These are phyloP conservation scores for Monosporozyma servazzii DNA, from an alignment of 805 yeast genomes.

Conservation along the genomic window DNA sequence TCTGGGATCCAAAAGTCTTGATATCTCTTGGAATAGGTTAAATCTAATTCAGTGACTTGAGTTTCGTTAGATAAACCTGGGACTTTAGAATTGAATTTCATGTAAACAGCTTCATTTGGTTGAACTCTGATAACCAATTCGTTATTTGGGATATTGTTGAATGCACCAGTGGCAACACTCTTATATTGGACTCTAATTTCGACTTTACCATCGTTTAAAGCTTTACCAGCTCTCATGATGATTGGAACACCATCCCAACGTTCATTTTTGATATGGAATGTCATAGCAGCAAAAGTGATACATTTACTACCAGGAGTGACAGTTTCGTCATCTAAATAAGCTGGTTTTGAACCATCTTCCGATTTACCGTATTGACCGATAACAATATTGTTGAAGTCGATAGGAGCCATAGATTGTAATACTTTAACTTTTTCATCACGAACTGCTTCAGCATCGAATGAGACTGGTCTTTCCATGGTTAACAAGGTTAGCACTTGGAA, in stretches of 20 bases:
- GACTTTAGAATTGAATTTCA: conserved; percentile 86
- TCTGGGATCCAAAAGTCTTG: conserved; percentile 91
- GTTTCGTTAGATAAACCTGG: conserved; percentile 85
- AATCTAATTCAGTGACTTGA: conserved; percentile 80
- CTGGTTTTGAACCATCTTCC: conserved; percentile 82
- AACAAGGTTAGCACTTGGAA: conserved; percentile 84
- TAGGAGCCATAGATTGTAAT: conserved; percentile 65
- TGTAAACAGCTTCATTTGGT: conserved; percentile 88
- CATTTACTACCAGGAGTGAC: conserved; percentile 76
- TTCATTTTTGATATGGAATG: conserved; percentile 73
- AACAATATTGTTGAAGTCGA: conserved; percentile 56
- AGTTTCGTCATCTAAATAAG: conserved; percentile 85
- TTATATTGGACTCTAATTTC: conserved; percentile 91
- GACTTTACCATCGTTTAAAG: conserved; percentile 86
- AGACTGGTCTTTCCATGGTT: conserved; percentile 91
- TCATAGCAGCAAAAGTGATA: conserved; percentile 85
- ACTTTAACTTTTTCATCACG: conserved; percentile 96
- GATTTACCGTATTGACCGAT: conserved; percentile 84
- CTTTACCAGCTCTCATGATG: conserved; percentile 93
- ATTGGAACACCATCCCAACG: conserved; percentile 99
- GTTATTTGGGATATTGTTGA: conserved; percentile 73
- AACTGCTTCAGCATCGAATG: conserved; percentile 85
- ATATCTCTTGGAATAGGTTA: conserved; percentile 75
- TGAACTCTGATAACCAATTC: conserved; percentile 91
- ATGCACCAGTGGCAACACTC: conserved; percentile 75